Base-by-base conservation (phyloP, 371 early-diverging fungal genomes). In the Choanephora cucurbitarum region DNA sequence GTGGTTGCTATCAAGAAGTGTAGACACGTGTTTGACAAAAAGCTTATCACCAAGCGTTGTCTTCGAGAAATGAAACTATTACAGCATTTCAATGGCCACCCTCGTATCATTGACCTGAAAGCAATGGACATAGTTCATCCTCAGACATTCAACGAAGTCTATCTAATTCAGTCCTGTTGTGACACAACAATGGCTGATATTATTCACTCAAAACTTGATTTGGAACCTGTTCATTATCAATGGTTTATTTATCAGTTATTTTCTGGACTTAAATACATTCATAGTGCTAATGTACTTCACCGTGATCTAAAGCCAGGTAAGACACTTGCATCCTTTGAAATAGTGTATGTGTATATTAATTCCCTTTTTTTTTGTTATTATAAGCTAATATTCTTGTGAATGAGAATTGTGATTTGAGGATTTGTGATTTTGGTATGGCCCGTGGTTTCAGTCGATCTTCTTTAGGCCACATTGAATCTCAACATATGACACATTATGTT, bases 171-270 rank as follows among this genome's bases (percentile, higher is more conserved):
- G 53, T 84, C 86, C 61, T 82, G 94, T 53, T 93, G 93, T 86
- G 96, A 95, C 67, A 93, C 96, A 31, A 95, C 93, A 54, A 74
- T 95, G 67, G 91, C 91, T 65, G 95, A 94, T 56, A 91, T 95
- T 54, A 94, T 95, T 60, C 86, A 88, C 43, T 91, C 92, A 17
- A 85, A 86, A 48, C 86, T 92, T 58, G 83, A 85, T 39, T 72
- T 95, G 34, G 92, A 91, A 24, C 92, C 93, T 49, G 88, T 91
- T 5, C 96, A 95, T 68, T 91, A 82, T 67, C 94, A 93, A 70
- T 94, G 93, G 83, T 95, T 95, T 64, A 77, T 94, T 66, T 95
- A 92, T 70, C 96, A 95, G 64, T 76, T 94, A 40, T 87, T 90
- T 61, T 83, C 91, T 5, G 96, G 90, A 5, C 74, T 95, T 18